Evolutionary conservation across 768 basidiomycete species (phyloP).

Genomic region (Suillus spraguei): DNA sequence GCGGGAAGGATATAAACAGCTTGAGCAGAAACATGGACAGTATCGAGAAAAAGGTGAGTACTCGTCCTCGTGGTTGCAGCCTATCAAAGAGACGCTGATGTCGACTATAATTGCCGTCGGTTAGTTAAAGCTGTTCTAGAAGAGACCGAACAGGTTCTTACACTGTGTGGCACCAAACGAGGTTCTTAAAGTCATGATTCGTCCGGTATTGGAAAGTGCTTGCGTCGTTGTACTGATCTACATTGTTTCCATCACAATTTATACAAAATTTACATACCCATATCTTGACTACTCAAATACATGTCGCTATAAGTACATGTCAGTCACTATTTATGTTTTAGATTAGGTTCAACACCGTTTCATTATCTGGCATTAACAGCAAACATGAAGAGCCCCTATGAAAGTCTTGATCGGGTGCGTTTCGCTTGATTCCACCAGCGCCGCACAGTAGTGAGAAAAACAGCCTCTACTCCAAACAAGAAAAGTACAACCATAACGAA

Average conservation of each 20-base stretch:
- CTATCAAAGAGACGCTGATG: conserved; percentile 12
- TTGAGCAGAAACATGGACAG: conserved; percentile 42
- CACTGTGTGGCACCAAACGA: conserved; percentile 47
- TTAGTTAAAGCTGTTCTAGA: conserved; percentile 45
- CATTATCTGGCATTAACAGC: not conserved
- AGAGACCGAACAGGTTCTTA: conserved; percentile 46
- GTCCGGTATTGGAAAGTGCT: not conserved
- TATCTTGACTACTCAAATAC: not conserved
- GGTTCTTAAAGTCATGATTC: conserved; percentile 18
- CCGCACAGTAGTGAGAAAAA: conserved; percentile 51
- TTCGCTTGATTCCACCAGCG: conserved; percentile 67
- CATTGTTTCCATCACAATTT: not conserved
- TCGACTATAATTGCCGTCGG: conserved; percentile 4
- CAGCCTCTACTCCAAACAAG: conserved; percentile 44
- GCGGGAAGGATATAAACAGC: conserved; percentile 38
- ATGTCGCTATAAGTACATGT: not conserved
- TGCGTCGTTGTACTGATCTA: not conserved
- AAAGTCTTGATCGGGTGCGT: conserved; percentile 31
- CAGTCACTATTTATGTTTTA: not conserved
- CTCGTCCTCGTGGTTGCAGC: not conserved
- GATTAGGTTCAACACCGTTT: not conserved
- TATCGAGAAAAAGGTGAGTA: conserved; percentile 45
- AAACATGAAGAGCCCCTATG: not conserved
- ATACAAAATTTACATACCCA: not conserved
- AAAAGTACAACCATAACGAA: conserved; percentile 60